Evolutionary conservation across 257 asterid genomes (phyloP), one percentile per base, ranked within the genome.

Genomic region (Solanum gracilifrons): DNA sequence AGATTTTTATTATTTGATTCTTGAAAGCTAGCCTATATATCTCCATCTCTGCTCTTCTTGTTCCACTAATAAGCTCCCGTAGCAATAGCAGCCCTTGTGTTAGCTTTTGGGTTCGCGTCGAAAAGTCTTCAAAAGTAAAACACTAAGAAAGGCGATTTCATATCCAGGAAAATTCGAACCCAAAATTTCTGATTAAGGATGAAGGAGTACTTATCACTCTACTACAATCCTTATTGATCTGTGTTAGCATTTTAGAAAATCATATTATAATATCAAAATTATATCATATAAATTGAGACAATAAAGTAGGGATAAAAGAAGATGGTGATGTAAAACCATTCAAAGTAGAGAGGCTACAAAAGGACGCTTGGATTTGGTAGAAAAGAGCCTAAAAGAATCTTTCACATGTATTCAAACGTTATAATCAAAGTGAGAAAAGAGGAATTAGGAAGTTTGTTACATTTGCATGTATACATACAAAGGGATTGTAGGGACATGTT

Each of bases 331-430:
- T 43, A 27, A 79, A 79, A 15, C 66, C 66, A 43, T 27, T 79
- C 66, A 27, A 43, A 25, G 66, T 0, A 27, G 10, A 25, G 66
- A 79, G 25, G 85, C 77, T 27, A 88, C 89, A 87, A 89, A 88
- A 82, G 83, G 94, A 93, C 92, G 68, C 55, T 41, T 66, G 80
- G 91, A 93, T 92, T 92, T 75, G 92, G 89, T 89, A 76, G 89
- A 88, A 82, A 87, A 16, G 69, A 88, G 83, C 80, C 89, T 20
- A 85, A 88, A 86, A 41, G 36, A 84, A 27, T 39, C 33, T 83
- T 83, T 32, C 51, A 11, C 75, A 58, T 60, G 31, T 66, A 27
- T 55, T 62, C 71, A 36, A n/a, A 62, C 60, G 29, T 62, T 51
- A 64, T n/a, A 9, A 86, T 58, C 36, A 58, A 71, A 43, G 51